Evolutionary conservation across 2,329 filamentous ascomycete species (phyloP), one percentile per base, ranked within the genome.

Genomic region (Nothopassalora personata): DNA sequence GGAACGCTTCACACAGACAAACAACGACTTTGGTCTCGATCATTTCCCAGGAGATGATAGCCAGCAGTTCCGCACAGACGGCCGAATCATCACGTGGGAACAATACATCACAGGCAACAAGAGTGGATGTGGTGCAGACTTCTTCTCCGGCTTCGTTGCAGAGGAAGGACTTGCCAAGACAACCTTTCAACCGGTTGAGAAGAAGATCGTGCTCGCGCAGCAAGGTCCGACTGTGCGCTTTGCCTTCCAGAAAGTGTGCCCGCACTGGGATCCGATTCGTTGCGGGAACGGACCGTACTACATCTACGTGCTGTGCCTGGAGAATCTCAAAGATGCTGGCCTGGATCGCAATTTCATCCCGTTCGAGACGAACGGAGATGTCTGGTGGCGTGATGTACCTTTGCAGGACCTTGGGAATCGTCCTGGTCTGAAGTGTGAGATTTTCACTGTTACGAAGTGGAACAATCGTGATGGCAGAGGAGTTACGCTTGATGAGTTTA

Each of bases 341-440:
- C 89, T 89, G 0, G 77, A 82, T 7, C 83, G 86, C 53, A 82
- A 87, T 9, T 85, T 91, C 47, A 75, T 93, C 1, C 84, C 89
- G 0, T 83, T 96, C 56, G 83, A 89, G 71, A 67, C 75, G 10
- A 88, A 84, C n/a, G 88, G 93, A 60, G 89, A 88, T 13, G 88
- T 87, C 75, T 95, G 88, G 84, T 96, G 90, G 85, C 75, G 85
- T 1, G 93, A 97, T 73, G 82, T 97, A 3, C 68, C 72, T 4
- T 77, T 84, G 0, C 74, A 78, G 33, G 82, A 86, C 58, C 75
- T 95, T 19, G 90, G 90, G 0, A 33, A 18, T 34, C 79, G 78
- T 0, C 83, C 86, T 0, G 90, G 90, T 68, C 77, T 91, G 74
- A 83, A 81, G 55, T 76, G 93, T 5, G 81, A 80, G 64, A 74